Conservation (phyloP, 2,329 filamentous ascomycete species). For the Metarhizium guizhouense region DNA sequence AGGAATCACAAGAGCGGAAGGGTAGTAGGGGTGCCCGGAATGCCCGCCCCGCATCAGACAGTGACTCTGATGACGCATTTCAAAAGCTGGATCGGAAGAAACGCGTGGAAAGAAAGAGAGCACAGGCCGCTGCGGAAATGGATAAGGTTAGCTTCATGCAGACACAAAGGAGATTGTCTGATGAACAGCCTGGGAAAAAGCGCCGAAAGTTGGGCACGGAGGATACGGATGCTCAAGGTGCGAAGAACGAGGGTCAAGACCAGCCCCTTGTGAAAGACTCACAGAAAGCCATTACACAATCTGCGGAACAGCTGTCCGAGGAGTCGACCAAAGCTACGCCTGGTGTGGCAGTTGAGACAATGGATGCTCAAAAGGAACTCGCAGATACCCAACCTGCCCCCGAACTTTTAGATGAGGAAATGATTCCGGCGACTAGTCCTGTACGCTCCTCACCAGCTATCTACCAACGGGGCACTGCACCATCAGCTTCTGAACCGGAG, state of each 20-base stretch:
- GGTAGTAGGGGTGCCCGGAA: conserved; percentile 14
- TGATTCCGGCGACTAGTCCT: conserved; percentile 31
- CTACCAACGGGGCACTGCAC: conserved; percentile 9
- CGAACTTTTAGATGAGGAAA: conserved; percentile 21
- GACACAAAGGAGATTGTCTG: conserved; percentile 11
- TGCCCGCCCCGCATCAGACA: conserved; percentile 18
- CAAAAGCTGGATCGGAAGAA: conserved; percentile 25
- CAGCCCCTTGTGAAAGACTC: conserved; percentile 13
- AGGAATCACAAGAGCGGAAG: conserved; percentile 35
- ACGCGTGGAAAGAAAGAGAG: conserved; percentile 27
- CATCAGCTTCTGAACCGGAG: conserved; percentile 22
- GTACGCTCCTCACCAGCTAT: conserved; percentile 19
- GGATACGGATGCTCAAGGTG: not conserved
- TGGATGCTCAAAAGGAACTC: not conserved
- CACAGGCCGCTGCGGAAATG: conserved; percentile 31
- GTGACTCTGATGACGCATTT: conserved; percentile 25
- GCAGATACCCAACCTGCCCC: not conserved
- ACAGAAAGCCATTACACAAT: conserved; percentile 14
- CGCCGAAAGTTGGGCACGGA: conserved; percentile 12
- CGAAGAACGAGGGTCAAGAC: not conserved
- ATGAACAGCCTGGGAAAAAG: conserved; percentile 18
- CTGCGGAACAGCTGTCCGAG: conserved; percentile 15
- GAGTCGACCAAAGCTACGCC: conserved; percentile 26
- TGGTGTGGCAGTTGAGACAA: conserved; percentile 10
- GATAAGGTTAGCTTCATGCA: conserved; percentile 29